Base-by-base conservation (phyloP, 2,329 filamentous ascomycete genomes). In the Aspergillus alliaceus region DNA sequence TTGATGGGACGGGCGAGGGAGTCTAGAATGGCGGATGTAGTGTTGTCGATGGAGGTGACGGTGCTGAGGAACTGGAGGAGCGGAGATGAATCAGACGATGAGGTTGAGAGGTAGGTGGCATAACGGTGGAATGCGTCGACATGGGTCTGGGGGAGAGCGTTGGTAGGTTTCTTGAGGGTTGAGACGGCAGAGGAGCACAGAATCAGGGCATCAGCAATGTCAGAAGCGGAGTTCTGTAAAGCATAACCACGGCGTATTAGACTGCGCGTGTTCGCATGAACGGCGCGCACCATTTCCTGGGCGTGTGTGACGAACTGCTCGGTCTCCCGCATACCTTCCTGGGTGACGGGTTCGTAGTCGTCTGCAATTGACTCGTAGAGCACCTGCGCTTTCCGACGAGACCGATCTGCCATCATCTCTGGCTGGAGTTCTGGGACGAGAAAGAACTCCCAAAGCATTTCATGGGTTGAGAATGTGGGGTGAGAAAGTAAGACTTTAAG, bases 401-500 rank as follows among this genome's bases (percentile, higher is more conserved):
- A 96, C 50, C 95, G 86, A 72, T 96, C 89, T 53, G 90, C 89
- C 82, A 98, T 93, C 85, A 93, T 91, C 20, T 91, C 87, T 0
- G 90, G 84, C 70, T 96, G 91, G 50, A 99, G 86, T 65, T 99
- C 95, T 1, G 95, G 95, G 12, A 99, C 93, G 0, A 99, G 83
- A 75, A 99, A 96, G 77, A 99, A 99, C 68, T 99, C 95, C 96
- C 95, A 99, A 2, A 99, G 83, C 84, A 98, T 91, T 77, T 99
- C 95, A 69, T 99, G 96, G 0, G 91, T 96, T 0, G 91, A 85
- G 70, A 99, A 97, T 0, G 95, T 98, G 3, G 93, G 90, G 69
- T 99, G 95, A 8, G 85, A 82, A 25, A 99, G 82, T 61, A 99
- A 83, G 18, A 92, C 91, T 63, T 90, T 91, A 65, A 99, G 78